Evolutionary conservation across 2,329 filamentous ascomycete species (phyloP).

Genomic region (Xylaria sp.): DNA sequence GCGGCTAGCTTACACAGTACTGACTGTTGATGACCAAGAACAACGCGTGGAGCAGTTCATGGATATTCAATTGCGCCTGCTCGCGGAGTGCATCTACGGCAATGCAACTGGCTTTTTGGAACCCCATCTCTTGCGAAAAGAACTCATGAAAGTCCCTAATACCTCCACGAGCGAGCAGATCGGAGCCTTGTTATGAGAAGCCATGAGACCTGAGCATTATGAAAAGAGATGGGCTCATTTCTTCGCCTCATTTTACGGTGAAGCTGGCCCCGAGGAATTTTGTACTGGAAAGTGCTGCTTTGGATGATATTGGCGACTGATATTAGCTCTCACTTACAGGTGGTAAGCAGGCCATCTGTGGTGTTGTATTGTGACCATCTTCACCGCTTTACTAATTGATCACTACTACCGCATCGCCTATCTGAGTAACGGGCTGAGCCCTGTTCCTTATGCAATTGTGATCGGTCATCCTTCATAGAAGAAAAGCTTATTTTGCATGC

Average conservation of each 20-base stretch:
- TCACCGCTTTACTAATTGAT: background rate
- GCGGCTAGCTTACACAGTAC: constrained; percentile 35
- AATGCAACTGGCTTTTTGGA: background rate
- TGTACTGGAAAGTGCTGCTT: too few relatives aligned
- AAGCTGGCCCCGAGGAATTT: too few relatives aligned
- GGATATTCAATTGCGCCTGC: background rate
- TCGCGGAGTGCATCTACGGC: background rate
- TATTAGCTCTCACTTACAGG: background rate
- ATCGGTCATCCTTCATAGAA: too few relatives aligned
- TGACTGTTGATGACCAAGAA: constrained; percentile 43
- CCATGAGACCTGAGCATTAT: too few relatives aligned
- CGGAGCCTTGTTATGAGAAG: background rate
- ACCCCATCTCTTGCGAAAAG: background rate
- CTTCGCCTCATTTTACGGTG: too few relatives aligned
- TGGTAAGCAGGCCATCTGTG: background rate
- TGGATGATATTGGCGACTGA: too few relatives aligned
- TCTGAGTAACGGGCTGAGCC: too few relatives aligned
- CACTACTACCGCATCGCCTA: background rate
- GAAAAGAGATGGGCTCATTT: too few relatives aligned
- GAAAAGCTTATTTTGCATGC: too few relatives aligned
- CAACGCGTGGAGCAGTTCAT: background rate
- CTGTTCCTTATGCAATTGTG: too few relatives aligned
- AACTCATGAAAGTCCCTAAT: background rate
- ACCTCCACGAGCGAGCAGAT: background rate
- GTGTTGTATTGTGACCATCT: background rate